phyloP scores from a whole-genome alignment of 1,139 yeast species.

The Pichia inconspicua region DNA sequence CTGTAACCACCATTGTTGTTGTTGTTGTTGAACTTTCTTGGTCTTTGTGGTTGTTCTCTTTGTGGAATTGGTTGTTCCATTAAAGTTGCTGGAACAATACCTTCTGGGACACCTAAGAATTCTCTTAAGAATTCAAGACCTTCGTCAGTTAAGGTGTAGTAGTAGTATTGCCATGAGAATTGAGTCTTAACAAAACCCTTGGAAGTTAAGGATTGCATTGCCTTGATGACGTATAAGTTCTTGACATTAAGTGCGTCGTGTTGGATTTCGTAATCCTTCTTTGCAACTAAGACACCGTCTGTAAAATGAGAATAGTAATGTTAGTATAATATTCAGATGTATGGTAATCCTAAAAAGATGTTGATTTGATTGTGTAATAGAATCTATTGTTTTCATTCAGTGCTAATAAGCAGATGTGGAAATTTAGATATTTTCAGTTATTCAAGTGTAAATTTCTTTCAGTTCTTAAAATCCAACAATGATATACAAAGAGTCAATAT shows the following conservation, averaged over 20 bases:
- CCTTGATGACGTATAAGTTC: conserved; percentile 98
- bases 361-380: too few species aligned
- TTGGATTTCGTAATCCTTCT: conserved; percentile 96
- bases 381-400: not conserved
- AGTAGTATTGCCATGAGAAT: conserved; percentile 99
- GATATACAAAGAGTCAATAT: too few species aligned
- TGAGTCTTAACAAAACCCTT: conserved; percentile 99
- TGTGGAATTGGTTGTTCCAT: conserved; percentile 89
- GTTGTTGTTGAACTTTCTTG: conserved; percentile 30
- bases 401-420: too few species aligned
- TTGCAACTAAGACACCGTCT: conserved; percentile 99
- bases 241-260: conserved; percentile 98
- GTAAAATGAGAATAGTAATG: conserved; percentile 17
- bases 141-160: conserved; percentile 99
- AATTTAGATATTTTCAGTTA: too few species aligned
- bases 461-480: too few species aligned
- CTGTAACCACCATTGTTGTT: conserved; percentile 32
- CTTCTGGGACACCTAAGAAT: conserved; percentile 97
- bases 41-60: conserved; percentile 60
- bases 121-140: conserved; percentile 98
- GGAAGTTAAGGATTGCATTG: conserved; percentile 97
- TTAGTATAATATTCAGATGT: conserved; percentile 2
- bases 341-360: not conserved
- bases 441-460: too few species aligned
- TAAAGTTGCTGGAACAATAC: conserved; percentile 97